Base-by-base conservation (phyloP, 2,329 filamentous ascomycete genomes). In the Scorias spongiosa region DNA sequence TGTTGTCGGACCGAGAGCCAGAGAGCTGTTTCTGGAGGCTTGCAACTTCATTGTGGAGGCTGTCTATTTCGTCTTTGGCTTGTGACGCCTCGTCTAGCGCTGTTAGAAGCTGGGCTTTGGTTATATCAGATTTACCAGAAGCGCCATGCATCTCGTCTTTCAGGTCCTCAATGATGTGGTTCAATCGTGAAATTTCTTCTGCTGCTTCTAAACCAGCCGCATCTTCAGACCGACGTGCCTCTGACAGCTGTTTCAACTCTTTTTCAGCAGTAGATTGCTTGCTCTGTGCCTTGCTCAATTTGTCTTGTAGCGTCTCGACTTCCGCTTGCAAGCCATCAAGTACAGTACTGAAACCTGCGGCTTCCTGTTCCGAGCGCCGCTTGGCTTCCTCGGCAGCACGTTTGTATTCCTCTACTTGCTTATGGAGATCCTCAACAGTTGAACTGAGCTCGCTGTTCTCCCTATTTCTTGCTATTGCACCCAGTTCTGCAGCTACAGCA, bases 311-410 rank as follows among this genome's bases (percentile, higher is more conserved):
- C 15, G 37, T 39, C 32, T 52, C 48, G 10, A 57, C 40, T 44
- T 55, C 44, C 36, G 47, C 46, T 42, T 54, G 51, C 18, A 56
- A 40, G 11, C 44, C 44, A 28, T 51, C 47, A 12, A 51, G 44
- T 10, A 53, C 42, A 10, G 44, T 43, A 10, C 45, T 43, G 30
- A 44, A 39, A 30, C 36, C 42, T n/a, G 38, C 32, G 9, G 40
- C 40, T 32, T 53, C 48, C 17, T 48, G 30, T 34, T 53, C 49
- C 28, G 39, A 44, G 15, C 29, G 15, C 18, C 17, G 11, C 11
- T 39, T 48, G 10, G 43, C 36, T 20, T 53, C 46, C 18, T 51
- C 47, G 6, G 44, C 48, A 28, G 41, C 45, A 38, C 50, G 48
- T 41, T 51, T 48, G 10, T 46, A 43, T 40, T 51, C 45, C 11